These are phyloP conservation scores for Lactarius sanguifluus DNA, from an alignment of 768 basidiomycete species.

Conservation along the genomic window DNA sequence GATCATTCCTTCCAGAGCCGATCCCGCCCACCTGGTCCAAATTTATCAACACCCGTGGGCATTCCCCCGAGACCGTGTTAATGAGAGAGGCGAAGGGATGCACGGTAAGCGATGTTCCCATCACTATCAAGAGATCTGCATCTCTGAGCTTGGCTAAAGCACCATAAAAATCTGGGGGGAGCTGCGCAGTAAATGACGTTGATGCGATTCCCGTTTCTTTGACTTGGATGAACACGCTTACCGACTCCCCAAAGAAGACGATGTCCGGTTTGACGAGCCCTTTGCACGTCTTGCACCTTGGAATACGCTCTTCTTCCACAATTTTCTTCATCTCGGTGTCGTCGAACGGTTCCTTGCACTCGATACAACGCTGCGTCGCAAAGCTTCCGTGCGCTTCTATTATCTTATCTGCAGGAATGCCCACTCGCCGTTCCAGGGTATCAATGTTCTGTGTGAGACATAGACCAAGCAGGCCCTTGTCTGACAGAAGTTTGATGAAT, in stretches of 20 bases:
- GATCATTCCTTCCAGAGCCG: constrained; percentile 22
- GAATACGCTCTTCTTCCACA: constrained; percentile 61
- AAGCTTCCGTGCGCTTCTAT: constrained; percentile 98
- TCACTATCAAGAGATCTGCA: constrained; percentile 61
- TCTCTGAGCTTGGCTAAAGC: constrained; percentile 51
- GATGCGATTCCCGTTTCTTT: neutral
- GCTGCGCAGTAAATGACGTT: constrained; percentile 41
- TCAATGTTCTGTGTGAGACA: constrained; percentile 95
- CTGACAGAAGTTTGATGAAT: constrained; percentile 79
- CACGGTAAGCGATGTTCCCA: constrained; percentile 30
- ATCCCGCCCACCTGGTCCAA: constrained; percentile 26
- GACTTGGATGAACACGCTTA: constrained; percentile 37
- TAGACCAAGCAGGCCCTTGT: constrained; percentile 64
- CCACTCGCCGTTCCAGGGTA: constrained; percentile 83
- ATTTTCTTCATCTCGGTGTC: constrained; percentile 65
- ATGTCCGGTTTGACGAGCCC: constrained; percentile 93
- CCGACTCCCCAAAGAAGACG: constrained; percentile 86
- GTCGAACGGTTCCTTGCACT: constrained; percentile 61
- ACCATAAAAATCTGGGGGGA: constrained; percentile 67
- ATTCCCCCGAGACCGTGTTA: constrained; percentile 13
- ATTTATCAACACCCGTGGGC: constrained; percentile 30
- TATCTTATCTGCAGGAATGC: constrained; percentile 69
- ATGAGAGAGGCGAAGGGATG: constrained; percentile 29
- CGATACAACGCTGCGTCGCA: constrained; percentile 79
- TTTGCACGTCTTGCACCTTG: constrained; percentile 63